Evolutionary conservation across 1,139 yeast species (phyloP), one percentile per base, ranked within the genome.

Genomic region (Pichia cactophila): DNA sequence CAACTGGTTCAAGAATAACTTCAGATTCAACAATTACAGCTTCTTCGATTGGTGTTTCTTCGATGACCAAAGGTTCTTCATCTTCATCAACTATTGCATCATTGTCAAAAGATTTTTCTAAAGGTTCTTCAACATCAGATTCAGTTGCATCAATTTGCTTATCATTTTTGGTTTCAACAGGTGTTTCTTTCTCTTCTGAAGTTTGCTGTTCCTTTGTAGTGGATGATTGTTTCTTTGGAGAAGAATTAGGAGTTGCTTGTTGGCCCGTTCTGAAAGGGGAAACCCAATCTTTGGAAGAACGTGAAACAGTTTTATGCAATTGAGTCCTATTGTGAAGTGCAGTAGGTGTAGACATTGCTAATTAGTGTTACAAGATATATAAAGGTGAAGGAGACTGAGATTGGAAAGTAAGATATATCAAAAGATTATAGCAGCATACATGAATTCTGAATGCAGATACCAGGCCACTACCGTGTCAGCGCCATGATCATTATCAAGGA

Each of bases 201-300:
- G 5, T 12, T n/a, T 20, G 39, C 16, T 36, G 12, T 39, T 39
- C 41, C 41, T 23, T 23, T 2, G 7, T 3, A 10, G 12, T 11
- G 23, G 41, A 14, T 26, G 29, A 26, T 23, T 14, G 28, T 23
- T 39, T 39, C 17, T 39, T 39, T 16, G 39, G 39, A 36, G 23
- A 9, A 7, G 39, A 20, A 16, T 39, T 39, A 8, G 39, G 39
- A 36, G 23, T 17, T 16, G 26, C 26, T 36, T 36, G 8, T 16
- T 20, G 28, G 33, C 42, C 23, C 3, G 54, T 48, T 62, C 82
- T 72, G 55, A 77, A 77, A 9, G 81, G 81, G 7, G 81, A 75
- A 12, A 73, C 71, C 81, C 81, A 77, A 7, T 67, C 61, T 28
- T 68, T 64, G 29, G 59, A 44, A 4, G 53, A 45, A 3, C 17